Base-by-base conservation (phyloP, 2,329 filamentous ascomycete genomes). In the Ambrosiella cleistominuta region DNA sequence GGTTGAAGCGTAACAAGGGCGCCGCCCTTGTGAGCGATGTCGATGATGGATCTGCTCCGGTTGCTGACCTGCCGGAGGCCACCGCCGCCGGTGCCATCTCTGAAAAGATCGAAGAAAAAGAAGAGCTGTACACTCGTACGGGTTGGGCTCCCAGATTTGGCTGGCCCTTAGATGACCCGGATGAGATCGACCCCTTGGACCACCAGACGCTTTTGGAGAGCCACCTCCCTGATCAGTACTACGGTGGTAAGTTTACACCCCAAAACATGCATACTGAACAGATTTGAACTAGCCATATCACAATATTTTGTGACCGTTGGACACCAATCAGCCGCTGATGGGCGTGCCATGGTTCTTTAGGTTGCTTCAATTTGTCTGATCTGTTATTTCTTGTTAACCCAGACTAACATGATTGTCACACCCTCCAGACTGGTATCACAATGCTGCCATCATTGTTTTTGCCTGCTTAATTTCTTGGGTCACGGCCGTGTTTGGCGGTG, bases 71-170 rank as follows among this genome's bases (percentile, higher is more conserved):
- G 0, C 89, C 89, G 36, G 71, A 85, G 9, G 80, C 88, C 7
- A 80, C 79, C 64, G 88, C 86, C 64, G 82, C 75, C 57, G 86
- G 82, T 63, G 86, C 80, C 37, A 68, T 90, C 54, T 75, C 77
- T 3, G 66, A 74, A 17, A 74, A 74, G 54, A 74, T 76, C 64
- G 73, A 75, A 44, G 75, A 80, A 57, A 74, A 78, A 66, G 79
- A 73, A 60, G 63, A 65, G 9, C 68, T 69, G 1, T 74, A 66
- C 63, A 68, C 70, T 40, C 69, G 71, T 17, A 88, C 89, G 5
- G 93, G 93, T 55, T 97, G 93, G 93, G 83, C 86, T 12, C 93
- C 93, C 45, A 81, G 81, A 62, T 89, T 96, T 67, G 88, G 88
- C 64, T 82, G 81, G 73, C 80, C 80, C 1, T 76, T 83, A 47